Evolutionary conservation across 305 asterid species (phyloP), one percentile per base, ranked within the genome.

Genomic region (Rubia peregrina): DNA sequence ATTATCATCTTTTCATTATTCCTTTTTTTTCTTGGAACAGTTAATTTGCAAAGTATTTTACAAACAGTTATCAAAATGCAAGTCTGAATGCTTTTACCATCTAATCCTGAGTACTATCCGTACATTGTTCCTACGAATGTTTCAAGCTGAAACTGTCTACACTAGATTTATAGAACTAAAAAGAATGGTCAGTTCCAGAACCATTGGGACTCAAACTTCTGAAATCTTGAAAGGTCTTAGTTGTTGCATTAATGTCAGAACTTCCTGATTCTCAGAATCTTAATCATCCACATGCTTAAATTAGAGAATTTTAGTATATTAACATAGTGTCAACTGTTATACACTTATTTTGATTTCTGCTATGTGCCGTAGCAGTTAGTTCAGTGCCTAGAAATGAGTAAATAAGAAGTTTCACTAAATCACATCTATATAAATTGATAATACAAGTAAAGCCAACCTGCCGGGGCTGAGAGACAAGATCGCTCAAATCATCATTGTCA

Each of bases 401-500:
- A 51, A 68, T 51, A 55, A 68, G 12, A 4, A 36, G 13, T 26
- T 36, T 68, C n/a, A 51, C 62, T 30, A 53, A 67, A 11, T 46
- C 8, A 19, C 4, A 46, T n/a, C n/a, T 24, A 6, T 46, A 40
- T 19, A 10, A 41, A 71, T 30, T 62, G 63, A 41, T 2, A 64
- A 46, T 63, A 64, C 16, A 60, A 12, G 68, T 13, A 7, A 67
- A 46, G 65, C 83, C 46, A 76, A 90, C 98, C 98, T 93, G 97
- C 24, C 97, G 97, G 68, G 97, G 97, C 83, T 90, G 97, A 79
- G 96, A 89, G 73, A 93, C 91, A 74, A 93, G 96, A 41, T 77
- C 79, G 77, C 65, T 85, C 1, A 87, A 77, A 71, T 87, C 96
- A 51, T 86, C 96, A 21, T 70, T 78, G 72, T 85, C 89, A 79